A percentile compares a stretch with the other conserved stretches of the same genome.
Conservation (phyloP, 2,329 filamentous ascomycete species). For the Ophiostoma ulmi region DNA sequence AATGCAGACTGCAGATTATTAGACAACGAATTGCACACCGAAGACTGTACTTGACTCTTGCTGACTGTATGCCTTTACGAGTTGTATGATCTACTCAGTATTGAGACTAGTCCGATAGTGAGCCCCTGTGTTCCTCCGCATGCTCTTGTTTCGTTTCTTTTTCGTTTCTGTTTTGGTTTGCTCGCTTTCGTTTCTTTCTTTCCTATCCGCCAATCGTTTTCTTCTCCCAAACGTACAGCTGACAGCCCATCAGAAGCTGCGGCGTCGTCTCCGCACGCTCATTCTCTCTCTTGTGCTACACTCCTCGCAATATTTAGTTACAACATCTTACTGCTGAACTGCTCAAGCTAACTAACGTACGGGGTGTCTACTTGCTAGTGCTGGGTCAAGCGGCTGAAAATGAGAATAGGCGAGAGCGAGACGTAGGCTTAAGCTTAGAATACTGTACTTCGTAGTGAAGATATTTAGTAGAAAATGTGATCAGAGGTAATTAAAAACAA, state of each 20-base stretch:
- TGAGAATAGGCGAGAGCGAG: background rate
- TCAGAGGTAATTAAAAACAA: background rate
- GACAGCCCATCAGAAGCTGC: background rate
- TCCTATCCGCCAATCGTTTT: background rate
- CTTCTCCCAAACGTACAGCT: background rate
- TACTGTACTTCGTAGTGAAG: background rate
- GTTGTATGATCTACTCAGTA: background rate
- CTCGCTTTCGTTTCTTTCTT: background rate
- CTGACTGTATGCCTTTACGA: background rate
- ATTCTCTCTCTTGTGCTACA: background rate
- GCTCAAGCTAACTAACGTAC: background rate
- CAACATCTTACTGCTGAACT: background rate
- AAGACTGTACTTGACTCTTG: background rate
- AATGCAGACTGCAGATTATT: background rate
- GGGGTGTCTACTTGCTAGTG: background rate
- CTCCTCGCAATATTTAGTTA: background rate
- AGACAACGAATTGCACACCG: background rate
- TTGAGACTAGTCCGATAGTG: background rate
- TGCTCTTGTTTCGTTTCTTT: background rate
- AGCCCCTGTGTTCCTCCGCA: background rate
- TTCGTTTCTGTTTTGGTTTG: slow-evolving; percentile 2
- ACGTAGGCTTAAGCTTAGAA: too few species aligned
- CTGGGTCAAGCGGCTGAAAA: background rate
- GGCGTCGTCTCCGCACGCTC: background rate
- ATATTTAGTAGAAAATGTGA: background rate